Base-by-base conservation (phyloP, 148 eudicot genomes). In the Tetragonia tetragonoides region DNA sequence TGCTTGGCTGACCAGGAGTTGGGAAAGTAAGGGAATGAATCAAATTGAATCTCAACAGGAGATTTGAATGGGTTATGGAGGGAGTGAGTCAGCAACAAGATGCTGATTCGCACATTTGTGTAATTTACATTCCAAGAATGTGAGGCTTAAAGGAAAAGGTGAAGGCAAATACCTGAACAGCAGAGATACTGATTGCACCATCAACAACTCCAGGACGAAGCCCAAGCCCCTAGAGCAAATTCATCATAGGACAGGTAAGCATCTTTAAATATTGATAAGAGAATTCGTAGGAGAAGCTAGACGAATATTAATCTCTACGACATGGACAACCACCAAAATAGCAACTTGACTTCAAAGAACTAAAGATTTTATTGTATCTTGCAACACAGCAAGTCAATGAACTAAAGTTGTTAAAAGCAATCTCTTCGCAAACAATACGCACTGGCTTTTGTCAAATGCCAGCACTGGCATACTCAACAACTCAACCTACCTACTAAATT, bases 131-230 rank as follows among this genome's bases (percentile, higher is more conserved):
- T 18, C 7, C 37, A 12, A 34, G 2, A 24, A 21, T 46, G 28
- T 37, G 7, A 70, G 2, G 37, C n/a, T 70, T 6, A 46, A 65
- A 17, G 44, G 38, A 38, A 40, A 61, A 75, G 21, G 37, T 60
- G 49, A 34, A n/a, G 75, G 61, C 24, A 46, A 62, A 65, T 82
- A 95, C 99, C 99, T 95, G 99, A 78, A 92, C 92, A 64, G 99
- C 99, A 71, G 99, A 95, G 65, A 95, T 92, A 86, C 99, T 95
- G 75, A 95, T 93, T 72, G 97, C 99, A 66, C 99, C 99, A 81
- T 95, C 97, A 24, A 92, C 66, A 65, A 91, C 92, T 61, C 99
- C 99, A 76, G 91, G 87, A 66, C 99, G 94, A 69, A 95, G 70
- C 49, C 94, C 96, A 77, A 95, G 74, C 65, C 99, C 99, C 99